Base-by-base conservation (phyloP, 192 early-diverging fungal genomes). In the Rhizoclosmatium globosum region DNA sequence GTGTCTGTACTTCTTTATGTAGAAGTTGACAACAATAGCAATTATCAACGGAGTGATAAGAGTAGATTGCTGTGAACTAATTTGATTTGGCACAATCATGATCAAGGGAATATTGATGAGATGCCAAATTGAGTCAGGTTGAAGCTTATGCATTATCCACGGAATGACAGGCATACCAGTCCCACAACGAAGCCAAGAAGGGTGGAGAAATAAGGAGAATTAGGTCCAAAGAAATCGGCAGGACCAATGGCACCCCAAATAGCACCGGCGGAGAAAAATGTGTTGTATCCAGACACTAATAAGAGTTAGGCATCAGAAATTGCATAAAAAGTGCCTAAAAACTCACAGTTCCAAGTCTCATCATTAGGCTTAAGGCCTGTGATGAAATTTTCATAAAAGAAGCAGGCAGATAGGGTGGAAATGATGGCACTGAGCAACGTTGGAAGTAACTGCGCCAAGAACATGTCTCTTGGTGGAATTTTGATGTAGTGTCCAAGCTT, bases 401-500 rank as follows among this genome's bases (percentile, higher is more conserved):
- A 44, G 47, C 68, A 81, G 19, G 68, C 41, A 38, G 47, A 6
- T 41, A 50, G 53, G 50, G 50, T 53, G 90, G 90, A 56, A 85
- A 78, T 41, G 88, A 81, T 23, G 78, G 82, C 83, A 90, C 85
- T 82, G 59, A 94, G 66, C 23, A 94, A 79, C 0, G 94, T 95
- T 4, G 94, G 93, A 4, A 88, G 15, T 13, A 93, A 84, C 83
- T 96, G 95, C 41, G 91, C 90, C 31, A 86, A 81, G 81, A 97
- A 92, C 85, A 97, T 88, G 44, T 90, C 82, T 47, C 91, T 84
- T 21, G 94, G 95, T 64, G 93, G 86, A 41, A 93, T 87, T 75
- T 94, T 91, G 83, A 92, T 84, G 84, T 94, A 93, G 57, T 90
- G 90, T 0, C 91, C 92, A 39, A 92, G 66, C 68, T 92, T 92